Base-by-base conservation (phyloP, 768 basidiomycete species). In the Boletus bicolor region DNA sequence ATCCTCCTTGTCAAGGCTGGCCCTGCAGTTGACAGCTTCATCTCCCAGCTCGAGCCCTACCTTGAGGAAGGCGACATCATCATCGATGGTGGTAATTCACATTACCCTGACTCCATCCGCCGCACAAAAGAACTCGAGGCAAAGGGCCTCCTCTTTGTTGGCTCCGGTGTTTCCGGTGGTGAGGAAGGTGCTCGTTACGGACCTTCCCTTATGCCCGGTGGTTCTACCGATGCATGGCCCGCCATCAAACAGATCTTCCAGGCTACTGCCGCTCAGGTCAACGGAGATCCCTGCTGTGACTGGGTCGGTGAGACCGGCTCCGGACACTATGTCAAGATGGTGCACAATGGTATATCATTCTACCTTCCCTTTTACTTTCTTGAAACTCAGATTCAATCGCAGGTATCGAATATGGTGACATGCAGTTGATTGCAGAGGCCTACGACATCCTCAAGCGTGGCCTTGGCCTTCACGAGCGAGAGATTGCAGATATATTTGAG, bases 251-350 rank as follows among this genome's bases (percentile, higher is more conserved):
- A 92, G 59, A 98, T 99, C 68, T 99, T 99, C 88, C 97, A 99
- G 78, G 91, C 91, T 74, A 89, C 96, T 49, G 85, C 97, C 60
- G 97, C 97, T 56, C 93, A 98, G 72, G 91, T 89, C 59, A 80
- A 92, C 52, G 93, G 93, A 59, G 91, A 92, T 64, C 97, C 97
- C 34, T 99, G 97, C 81, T 98, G 96, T 72, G 97, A 99, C 78
- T 99, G 97, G 97, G 96, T 99, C 65, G 97, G 97, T 44, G 91
- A 95, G 75, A 88, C 86, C 58, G 97, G 94, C 56, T 80, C 91
- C 46, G 95, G 93, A 32, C 96, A 98, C 80, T 99, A 98, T 75
- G 96, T 99, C 75, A 99, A 99, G 82, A 98, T 99, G 96, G 96
- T 99, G 59, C 96, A 99, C 79, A 93, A 93, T 56, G 92, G 92